These are phyloP conservation scores for Dictyostelium firmibasis DNA, from an alignment of 78 protist species.

Conservation along the genomic window DNA sequence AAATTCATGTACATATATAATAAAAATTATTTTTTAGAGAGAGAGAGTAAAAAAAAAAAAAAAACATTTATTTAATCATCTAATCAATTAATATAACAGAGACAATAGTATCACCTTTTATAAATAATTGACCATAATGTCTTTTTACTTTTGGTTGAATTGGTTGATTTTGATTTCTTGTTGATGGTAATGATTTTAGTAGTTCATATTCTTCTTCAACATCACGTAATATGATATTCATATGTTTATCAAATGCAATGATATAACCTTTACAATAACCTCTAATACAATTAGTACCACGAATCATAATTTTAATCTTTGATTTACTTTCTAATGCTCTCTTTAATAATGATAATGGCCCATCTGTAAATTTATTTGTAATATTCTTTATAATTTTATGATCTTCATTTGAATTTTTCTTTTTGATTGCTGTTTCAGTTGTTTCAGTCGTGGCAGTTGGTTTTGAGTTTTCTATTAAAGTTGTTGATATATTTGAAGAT, in stretches of 20 bases:
- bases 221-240: conserved; percentile 43
- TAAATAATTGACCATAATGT: conserved; percentile 69
- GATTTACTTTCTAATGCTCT: conserved; percentile 18
- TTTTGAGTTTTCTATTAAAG: not conserved
- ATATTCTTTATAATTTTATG: conserved; percentile 40
- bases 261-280: conserved; percentile 49
- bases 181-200: not conserved
- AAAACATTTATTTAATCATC: not conserved
- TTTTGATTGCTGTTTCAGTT: not conserved
- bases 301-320: conserved; percentile 9
- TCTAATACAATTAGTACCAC: conserved; percentile 31
- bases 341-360: conserved; percentile 32
- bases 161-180: not conserved
- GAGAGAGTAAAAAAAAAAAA: not conserved
- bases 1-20: not conserved
- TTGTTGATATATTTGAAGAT: not conserved
- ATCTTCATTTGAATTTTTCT: not conserved
- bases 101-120: conserved; percentile 59
- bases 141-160: not conserved
- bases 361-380: conserved; percentile 36
- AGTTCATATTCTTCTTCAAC: conserved; percentile 53
- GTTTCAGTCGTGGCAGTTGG: not conserved
- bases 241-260: conserved; percentile 62
- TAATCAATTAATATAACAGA: conserved; percentile 13
- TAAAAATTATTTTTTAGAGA: too few relatives aligned